Evolutionary conservation across 805 yeast genomes (phyloP), one percentile per base, ranked within the genome.

Genomic region (Ogataea glucozyma): DNA sequence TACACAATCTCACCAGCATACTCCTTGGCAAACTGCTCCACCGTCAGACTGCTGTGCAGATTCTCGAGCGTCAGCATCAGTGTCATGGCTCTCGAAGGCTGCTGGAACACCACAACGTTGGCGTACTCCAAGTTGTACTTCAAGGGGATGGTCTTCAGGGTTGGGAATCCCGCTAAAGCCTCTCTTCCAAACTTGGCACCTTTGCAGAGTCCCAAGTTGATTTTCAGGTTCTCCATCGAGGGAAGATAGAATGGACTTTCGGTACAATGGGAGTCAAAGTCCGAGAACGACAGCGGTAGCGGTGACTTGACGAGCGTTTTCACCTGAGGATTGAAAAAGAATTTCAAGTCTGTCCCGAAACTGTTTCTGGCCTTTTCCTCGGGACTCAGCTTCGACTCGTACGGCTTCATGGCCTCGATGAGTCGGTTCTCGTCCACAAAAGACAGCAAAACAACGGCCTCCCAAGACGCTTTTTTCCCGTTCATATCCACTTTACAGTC

Each of bases 401-500:
- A 65, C 2, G 95, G 87, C 36, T 66, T 70, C 76, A 93, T 77
- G 1, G 91, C 91, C 3, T 73, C 80, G 23, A 84, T 67, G 43
- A 93, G 73, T 47, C 93, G 75, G 22, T 76, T 65, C 57, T 85
- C 88, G 52, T 93, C 97, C 34, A 93, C 97, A 72, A 93, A 93
- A 4, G 95, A 83, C 45, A 93, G 76, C 56, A 88, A 76, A 6
- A 93, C 96, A 43, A 93, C 97, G 9, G 97, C 97, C 68, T 93
- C 98, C 99, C 99, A 93, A 38, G 88, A 84, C 2, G 93, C 95
- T 42, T 89, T 87, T 62, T 93, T 93, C 32, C 98, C 99, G 61
- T 93, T 93, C 77, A 81, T 75, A 67, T 93, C 99, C 26, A 87
- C 73, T 40, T 82, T 87, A 43, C 91, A 96, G 46, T 87, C 88